A percentile compares a stretch with the other conserved stretches of the same genome.
These are phyloP conservation scores for Suillus weaverae DNA, from an alignment of 768 basidiomycete genomes.

Conservation along the genomic window DNA sequence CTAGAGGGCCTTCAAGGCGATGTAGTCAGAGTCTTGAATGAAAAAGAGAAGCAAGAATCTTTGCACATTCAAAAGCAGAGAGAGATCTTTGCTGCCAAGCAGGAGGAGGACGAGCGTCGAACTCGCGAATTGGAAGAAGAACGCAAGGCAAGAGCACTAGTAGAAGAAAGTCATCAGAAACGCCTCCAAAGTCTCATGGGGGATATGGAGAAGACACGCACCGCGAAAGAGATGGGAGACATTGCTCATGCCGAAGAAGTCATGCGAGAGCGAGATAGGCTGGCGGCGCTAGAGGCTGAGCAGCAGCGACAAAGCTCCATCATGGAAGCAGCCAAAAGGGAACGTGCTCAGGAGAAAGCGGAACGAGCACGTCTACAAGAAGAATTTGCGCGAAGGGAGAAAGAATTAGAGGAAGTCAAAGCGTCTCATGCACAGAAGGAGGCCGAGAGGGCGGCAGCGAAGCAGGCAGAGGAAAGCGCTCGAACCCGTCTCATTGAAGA, in stretches of 20 bases:
- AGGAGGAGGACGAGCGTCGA: slow-evolving; percentile 30
- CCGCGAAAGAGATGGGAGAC: slow-evolving; percentile 20
- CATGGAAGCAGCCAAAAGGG: slow-evolving; percentile 26
- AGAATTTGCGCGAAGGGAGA: slow-evolving; percentile 25
- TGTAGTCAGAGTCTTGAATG: slow-evolving; percentile 24
- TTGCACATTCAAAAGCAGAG: slow-evolving; percentile 29
- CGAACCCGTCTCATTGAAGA: slow-evolving; percentile 23
- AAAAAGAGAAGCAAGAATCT: slow-evolving; percentile 27
- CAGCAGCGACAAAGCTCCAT: slow-evolving; percentile 26
- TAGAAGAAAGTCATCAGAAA: slow-evolving; percentile 29
- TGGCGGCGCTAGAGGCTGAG: slow-evolving; percentile 28
- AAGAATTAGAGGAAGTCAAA: slow-evolving; percentile 23
- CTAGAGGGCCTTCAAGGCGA: slow-evolving; percentile 27
- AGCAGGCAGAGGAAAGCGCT: slow-evolving; percentile 26
- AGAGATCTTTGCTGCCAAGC: slow-evolving; percentile 26
- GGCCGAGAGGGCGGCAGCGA: slow-evolving; percentile 21
- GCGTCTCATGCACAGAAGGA: slow-evolving; percentile 27
- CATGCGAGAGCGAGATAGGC: slow-evolving; percentile 26
- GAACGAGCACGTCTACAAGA: slow-evolving; percentile 28
- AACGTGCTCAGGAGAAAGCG: slow-evolving; percentile 23
- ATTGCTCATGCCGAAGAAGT: slow-evolving; percentile 27
- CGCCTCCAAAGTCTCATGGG: slow-evolving; percentile 27
- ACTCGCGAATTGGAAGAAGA: slow-evolving; percentile 31
- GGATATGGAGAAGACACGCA: slow-evolving; percentile 27
- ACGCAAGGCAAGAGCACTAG: slow-evolving; percentile 24